phyloP scores from a whole-genome alignment of 2,329 filamentous ascomycete genomes.

The Pseudogymnoascus verrucosus region DNA sequence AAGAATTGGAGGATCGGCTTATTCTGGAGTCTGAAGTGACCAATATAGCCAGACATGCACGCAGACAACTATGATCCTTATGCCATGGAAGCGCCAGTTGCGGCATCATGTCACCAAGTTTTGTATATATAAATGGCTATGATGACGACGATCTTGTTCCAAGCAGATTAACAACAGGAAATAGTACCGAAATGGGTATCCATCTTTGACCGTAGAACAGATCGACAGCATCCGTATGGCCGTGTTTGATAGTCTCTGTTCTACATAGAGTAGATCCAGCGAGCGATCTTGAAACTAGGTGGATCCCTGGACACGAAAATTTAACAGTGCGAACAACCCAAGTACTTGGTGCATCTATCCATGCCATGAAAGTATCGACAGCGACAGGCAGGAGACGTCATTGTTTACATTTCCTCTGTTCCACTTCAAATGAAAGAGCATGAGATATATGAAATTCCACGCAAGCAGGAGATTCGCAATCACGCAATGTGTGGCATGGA shows the following conservation, averaged over 20 bases:
- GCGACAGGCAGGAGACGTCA: background rate
- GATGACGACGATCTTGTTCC: background rate
- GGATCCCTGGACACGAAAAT: background rate
- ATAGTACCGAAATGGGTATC: background rate
- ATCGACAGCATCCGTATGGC: background rate
- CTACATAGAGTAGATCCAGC: background rate
- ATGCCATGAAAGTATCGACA: background rate
- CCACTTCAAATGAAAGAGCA: background rate
- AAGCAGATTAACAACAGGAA: background rate
- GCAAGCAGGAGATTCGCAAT: background rate
- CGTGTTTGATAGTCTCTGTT: background rate
- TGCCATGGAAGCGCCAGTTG: background rate
- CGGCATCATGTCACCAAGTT: background rate
- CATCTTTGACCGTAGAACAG: background rate
- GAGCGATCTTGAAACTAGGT: background rate
- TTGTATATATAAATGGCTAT: background rate
- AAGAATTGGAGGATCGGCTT: background rate
- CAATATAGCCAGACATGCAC: background rate
- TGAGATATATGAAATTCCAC: background rate
- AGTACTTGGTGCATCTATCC: background rate
- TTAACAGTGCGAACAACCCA: background rate
- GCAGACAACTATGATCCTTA: background rate
- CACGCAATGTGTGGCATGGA: background rate
- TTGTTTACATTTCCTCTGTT: background rate
- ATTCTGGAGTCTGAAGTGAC: background rate